These are phyloP conservation scores for Mycena sp. DNA, from an alignment of 1,284 basidiomycete genomes.

Conservation along the genomic window DNA sequence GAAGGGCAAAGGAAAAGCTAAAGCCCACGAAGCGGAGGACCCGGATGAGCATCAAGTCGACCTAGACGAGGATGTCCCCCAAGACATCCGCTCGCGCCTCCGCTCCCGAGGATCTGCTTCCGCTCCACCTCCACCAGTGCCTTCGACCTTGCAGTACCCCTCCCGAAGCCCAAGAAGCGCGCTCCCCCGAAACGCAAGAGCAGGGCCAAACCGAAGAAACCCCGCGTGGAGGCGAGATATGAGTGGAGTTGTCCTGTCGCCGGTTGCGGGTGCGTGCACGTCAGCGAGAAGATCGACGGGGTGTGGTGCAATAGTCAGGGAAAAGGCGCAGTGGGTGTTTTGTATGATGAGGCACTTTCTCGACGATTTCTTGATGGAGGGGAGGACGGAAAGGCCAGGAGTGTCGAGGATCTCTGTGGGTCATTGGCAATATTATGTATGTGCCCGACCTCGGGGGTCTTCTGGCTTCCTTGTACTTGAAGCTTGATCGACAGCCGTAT, in stretches of 20 bases:
- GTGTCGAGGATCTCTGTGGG: no score
- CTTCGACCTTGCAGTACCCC: slow-evolving; percentile 15
- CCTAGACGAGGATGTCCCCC: slow-evolving; percentile 15
- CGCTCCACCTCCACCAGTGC: slow-evolving; percentile 10
- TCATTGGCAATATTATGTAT: no score
- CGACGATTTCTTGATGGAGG: not conserved
- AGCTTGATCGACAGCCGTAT: no score
- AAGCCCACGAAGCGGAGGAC: slow-evolving; percentile 7
- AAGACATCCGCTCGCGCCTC: slow-evolving; percentile 62
- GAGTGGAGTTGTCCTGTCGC: slow-evolving; percentile 73
- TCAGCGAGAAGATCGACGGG: slow-evolving; percentile 62
- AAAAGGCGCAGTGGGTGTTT: slow-evolving; percentile 58
- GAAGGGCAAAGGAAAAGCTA: slow-evolving; percentile 35
- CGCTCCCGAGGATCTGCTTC: slow-evolving; percentile 48
- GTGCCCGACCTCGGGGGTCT: no score
- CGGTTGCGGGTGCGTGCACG: slow-evolving; percentile 61
- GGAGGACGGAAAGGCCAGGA: no score
- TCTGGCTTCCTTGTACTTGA: no score
- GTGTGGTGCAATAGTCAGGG: slow-evolving; percentile 52
- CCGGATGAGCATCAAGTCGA: slow-evolving; percentile 26
- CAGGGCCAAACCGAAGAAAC: slow-evolving; percentile 43
- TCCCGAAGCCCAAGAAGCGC: slow-evolving; percentile 13
- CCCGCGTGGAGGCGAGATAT: slow-evolving; percentile 23
- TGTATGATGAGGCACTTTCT: slow-evolving; percentile 42
- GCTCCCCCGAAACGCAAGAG: slow-evolving; percentile 38